Conservation (phyloP, 768 basidiomycete genomes). For the Hygrophorus pudorinus region DNA sequence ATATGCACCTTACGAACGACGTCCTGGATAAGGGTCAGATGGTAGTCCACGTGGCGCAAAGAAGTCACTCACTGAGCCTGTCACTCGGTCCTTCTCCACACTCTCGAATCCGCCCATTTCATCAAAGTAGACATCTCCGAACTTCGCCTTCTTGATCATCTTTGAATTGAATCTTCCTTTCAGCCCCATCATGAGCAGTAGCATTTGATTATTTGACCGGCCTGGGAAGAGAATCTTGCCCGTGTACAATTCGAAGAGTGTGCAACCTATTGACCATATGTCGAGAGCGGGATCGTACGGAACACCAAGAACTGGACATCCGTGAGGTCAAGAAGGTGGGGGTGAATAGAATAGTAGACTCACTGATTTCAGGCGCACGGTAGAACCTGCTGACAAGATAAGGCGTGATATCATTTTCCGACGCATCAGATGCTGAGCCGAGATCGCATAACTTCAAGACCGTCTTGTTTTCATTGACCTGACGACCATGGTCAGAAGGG, state of each 20-base stretch:
- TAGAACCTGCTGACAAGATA: constrained; percentile 98
- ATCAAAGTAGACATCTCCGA: constrained; percentile 89
- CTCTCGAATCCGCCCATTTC: constrained; percentile 82
- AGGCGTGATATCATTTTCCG: constrained; percentile 95
- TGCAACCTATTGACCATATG: constrained; percentile 96
- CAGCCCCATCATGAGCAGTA: constrained; percentile 95
- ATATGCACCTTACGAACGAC: constrained; percentile 73
- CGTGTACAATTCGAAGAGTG: constrained; percentile 90
- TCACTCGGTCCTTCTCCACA: constrained; percentile 76
- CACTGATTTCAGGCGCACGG: constrained; percentile 97
- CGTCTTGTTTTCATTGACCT: constrained; percentile 96
- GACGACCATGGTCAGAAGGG: neutral
- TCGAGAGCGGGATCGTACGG: constrained; percentile 93
- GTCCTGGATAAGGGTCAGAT: constrained; percentile 42
- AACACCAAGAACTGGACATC: constrained; percentile 70
- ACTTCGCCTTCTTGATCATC: constrained; percentile 90
- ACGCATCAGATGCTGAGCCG: constrained; percentile 92
- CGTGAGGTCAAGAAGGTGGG: constrained; percentile 10
- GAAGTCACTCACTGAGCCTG: constrained; percentile 58
- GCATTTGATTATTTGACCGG: constrained; percentile 95
- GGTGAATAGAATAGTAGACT: constrained; percentile 16
- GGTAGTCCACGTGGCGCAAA: constrained; percentile 11
- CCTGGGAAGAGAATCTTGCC: constrained; percentile 98
- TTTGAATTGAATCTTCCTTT: constrained; percentile 90
- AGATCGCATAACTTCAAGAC: constrained; percentile 91